These are phyloP conservation scores for Allium sativum DNA, from an alignment of 106 monocot genomes.

Conservation along the genomic window DNA sequence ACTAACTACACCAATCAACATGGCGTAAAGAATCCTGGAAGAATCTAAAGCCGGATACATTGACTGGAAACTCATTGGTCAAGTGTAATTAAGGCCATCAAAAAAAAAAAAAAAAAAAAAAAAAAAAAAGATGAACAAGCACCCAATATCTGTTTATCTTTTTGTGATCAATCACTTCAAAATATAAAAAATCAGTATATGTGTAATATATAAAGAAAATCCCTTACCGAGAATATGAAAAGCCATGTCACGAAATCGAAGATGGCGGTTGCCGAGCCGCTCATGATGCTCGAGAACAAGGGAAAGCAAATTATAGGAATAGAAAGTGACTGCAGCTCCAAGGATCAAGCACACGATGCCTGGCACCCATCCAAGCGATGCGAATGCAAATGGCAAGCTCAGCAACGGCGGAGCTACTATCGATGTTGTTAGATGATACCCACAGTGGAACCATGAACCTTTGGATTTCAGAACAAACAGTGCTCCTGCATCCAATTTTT, in stretches of 20 bases:
- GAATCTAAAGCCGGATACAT: not conserved
- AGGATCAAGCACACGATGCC: conserved; percentile 37
- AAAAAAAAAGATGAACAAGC: too few relatives aligned
- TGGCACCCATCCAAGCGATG: conserved; percentile 60
- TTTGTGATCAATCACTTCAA: not conserved
- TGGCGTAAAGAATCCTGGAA: too few relatives aligned
- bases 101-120: not conserved
- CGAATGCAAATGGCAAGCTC: conserved; percentile 71
- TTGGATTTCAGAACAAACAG: conserved; percentile 14
- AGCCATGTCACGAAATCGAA: conserved; percentile 88
- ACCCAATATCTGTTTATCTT: too few relatives aligned
- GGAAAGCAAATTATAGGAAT: conserved; percentile 91
- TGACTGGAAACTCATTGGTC: not conserved
- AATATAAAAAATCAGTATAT: not conserved
- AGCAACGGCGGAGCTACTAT: conserved; percentile 82
- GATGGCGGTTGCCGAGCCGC: conserved; percentile 46
- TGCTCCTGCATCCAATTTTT: conserved; percentile 5
- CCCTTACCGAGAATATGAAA: conserved; percentile 50
- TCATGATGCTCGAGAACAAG: conserved; percentile 76
- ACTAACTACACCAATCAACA: too few relatives aligned
- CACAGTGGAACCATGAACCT: conserved; percentile 77
- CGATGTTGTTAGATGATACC: conserved; percentile 85
- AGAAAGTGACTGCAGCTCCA: conserved; percentile 69
- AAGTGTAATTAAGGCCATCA: not conserved
- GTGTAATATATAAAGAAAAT: not conserved